A percentile compares a stretch with the other conserved stretches of the same genome.
Conservation (phyloP, 208 protist species). For the Trypanosoma avium region DNA sequence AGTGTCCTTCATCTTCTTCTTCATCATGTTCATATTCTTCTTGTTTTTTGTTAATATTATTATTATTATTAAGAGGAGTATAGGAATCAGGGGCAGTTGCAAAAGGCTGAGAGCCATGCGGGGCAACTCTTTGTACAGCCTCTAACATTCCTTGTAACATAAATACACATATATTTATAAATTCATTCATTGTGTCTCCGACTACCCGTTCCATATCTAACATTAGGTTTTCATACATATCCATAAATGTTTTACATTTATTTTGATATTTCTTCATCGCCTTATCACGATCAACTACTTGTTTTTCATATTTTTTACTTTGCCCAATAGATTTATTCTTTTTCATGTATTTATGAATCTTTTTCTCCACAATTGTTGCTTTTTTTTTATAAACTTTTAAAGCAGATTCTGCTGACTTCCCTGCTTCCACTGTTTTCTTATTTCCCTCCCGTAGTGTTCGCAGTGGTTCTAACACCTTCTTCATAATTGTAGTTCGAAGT, state of each 20-base stretch:
- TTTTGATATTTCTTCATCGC: slow-evolving; percentile 27
- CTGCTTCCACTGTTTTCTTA: slow-evolving; percentile 30
- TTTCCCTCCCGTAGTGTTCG: slow-evolving; percentile 30
- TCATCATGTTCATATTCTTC: neutral
- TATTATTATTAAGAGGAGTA: neutral
- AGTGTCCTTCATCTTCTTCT: neutral
- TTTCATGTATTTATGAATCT: slow-evolving; percentile 48
- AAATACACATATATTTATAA: slow-evolving; percentile 40
- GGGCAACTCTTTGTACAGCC: neutral
- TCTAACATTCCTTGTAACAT: slow-evolving; percentile 17
- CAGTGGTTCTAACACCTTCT: slow-evolving; percentile 29
- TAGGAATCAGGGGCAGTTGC: no score
- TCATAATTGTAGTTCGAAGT: slow-evolving; percentile 33
- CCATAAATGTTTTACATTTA: slow-evolving; percentile 35
- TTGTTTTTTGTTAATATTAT: neutral
- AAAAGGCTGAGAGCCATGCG: neutral
- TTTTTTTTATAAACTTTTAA: slow-evolving; percentile 29
- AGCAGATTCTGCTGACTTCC: slow-evolving; percentile 21
- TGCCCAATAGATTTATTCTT: slow-evolving; percentile 34
- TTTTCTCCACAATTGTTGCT: slow-evolving; percentile 32
- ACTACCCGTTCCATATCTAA: slow-evolving; percentile 35
- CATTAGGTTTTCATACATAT: slow-evolving; percentile 46
- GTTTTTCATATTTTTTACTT: slow-evolving; percentile 53
- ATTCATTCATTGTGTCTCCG: slow-evolving; percentile 46
- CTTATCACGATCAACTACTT: slow-evolving; percentile 25